Conservation (phyloP, 192 early-diverging fungal species). For the Pilobolus umbonatus region DNA sequence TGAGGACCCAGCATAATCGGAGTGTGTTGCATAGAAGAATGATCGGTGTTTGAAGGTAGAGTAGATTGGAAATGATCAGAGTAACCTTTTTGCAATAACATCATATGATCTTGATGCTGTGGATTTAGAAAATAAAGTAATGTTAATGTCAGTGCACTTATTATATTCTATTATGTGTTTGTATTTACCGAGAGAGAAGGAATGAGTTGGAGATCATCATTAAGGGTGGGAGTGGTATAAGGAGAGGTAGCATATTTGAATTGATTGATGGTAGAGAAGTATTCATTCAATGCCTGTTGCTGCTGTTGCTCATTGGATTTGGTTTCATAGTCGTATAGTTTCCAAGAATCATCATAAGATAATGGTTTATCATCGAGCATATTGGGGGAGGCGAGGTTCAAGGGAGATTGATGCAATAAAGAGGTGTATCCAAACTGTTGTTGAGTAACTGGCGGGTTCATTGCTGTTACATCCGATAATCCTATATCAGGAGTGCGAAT, state of each 20-base stretch:
- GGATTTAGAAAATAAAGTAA: not conserved
- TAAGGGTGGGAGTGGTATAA: not conserved
- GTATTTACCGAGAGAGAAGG: not conserved
- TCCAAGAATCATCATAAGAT: too few relatives aligned
- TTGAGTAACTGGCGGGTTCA: not conserved
- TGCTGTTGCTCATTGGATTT: too few relatives aligned
- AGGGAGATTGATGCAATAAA: too few relatives aligned
- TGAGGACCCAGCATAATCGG: not conserved
- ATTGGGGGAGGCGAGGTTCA: too few relatives aligned
- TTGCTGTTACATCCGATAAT: not conserved
- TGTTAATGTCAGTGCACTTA: slow-evolving; percentile 11
- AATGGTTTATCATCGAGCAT: too few relatives aligned
- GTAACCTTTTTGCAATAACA: slow-evolving; percentile 14
- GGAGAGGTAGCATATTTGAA: not conserved
- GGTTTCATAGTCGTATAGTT: too few relatives aligned
- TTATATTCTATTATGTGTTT: not conserved
- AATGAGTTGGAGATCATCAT: not conserved
- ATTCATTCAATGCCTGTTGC: not conserved
- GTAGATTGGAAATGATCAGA: slow-evolving; percentile 8
- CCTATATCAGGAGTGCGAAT: slow-evolving; percentile 5
- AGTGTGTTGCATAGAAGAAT: too few relatives aligned
- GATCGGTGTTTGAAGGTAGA: too few relatives aligned
- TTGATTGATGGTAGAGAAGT: not conserved
- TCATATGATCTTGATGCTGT: slow-evolving; percentile 18
- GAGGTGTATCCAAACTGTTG: not conserved